phyloP scores from a whole-genome alignment of 257 asterid species.

The Nyctanthes arbortristis region DNA sequence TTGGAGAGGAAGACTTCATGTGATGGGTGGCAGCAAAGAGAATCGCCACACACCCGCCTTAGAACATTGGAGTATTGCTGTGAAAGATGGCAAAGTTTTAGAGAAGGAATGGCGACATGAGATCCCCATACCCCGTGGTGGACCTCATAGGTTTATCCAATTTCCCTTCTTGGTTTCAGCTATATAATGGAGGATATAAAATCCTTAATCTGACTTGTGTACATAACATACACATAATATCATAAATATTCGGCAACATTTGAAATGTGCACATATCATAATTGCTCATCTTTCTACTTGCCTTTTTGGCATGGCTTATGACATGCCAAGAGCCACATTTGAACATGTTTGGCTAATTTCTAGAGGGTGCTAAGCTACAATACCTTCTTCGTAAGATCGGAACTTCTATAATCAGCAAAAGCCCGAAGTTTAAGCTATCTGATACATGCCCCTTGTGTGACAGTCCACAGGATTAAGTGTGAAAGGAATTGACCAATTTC shows the following conservation, averaged over 20 bases:
- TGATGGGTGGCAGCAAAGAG: conserved; percentile 97
- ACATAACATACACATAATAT: no score
- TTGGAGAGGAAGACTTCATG: conserved; percentile 95
- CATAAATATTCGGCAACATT: no score
- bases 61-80: conserved; percentile 94
- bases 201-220: background rate
- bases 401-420: no score
- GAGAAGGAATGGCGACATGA: conserved; percentile 79
- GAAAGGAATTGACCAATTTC: background rate
- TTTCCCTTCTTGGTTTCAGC: conserved; percentile 18
- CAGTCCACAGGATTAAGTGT: background rate
- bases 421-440: no score
- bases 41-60: conserved; percentile 70
- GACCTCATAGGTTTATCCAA: conserved; percentile 76
- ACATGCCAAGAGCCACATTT: no score
- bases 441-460: no score
- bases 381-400: no score
- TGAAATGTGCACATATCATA: no score
- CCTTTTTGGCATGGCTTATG: no score
- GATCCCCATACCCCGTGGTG: conserved; percentile 92
- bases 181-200: background rate
- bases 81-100: conserved; percentile 75
- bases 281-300: background rate
- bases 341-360: no score
- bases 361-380: no score